A percentile compares a stretch with the other conserved stretches of the same genome.
Conservation (phyloP, 140 eudicot genomes). For the Bidens hawaiensis region DNA sequence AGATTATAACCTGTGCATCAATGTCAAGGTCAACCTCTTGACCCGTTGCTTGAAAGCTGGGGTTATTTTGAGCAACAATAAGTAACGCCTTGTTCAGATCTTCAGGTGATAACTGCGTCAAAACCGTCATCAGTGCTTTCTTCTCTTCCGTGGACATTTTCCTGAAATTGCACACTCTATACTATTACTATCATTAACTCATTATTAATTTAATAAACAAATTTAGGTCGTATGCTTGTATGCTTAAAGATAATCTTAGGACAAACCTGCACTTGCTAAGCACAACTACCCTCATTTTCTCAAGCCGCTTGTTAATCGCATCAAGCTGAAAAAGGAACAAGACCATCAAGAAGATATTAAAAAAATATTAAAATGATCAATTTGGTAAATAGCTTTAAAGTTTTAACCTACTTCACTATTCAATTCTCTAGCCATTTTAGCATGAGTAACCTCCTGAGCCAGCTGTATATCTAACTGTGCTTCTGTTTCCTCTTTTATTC, state of each 20-base stretch:
- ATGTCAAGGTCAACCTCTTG: conserved; percentile 74
- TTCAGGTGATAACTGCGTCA: conserved; percentile 60
- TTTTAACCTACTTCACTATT: conserved; percentile 49
- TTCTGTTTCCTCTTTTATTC: conserved; percentile 80
- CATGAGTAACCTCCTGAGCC: conserved; percentile 89
- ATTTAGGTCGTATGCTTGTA: neutral
- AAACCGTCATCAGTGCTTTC: conserved; percentile 58
- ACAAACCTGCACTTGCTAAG: conserved; percentile 82
- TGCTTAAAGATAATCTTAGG: neutral
- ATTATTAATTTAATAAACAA: neutral
- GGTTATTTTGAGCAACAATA: conserved; percentile 66
- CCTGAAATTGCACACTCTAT: conserved; percentile 28
- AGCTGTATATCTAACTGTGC: conserved; percentile 67
- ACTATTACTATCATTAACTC: neutral
- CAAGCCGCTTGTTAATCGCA: conserved; percentile 47
- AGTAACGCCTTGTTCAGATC: conserved; percentile 66
- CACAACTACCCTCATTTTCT: conserved; percentile 58
- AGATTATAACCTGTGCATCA: conserved; percentile 64
- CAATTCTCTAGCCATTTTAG: conserved; percentile 74
- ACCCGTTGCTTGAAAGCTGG: conserved; percentile 53
- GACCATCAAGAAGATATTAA: neutral
- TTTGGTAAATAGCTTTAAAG: neutral
- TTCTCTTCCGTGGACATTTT: conserved; percentile 89
- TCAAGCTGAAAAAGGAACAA: conserved; percentile 52
- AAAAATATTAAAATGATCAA: neutral